Conservation (phyloP, 208 protist genomes). For the Leishmania mexicana region DNA sequence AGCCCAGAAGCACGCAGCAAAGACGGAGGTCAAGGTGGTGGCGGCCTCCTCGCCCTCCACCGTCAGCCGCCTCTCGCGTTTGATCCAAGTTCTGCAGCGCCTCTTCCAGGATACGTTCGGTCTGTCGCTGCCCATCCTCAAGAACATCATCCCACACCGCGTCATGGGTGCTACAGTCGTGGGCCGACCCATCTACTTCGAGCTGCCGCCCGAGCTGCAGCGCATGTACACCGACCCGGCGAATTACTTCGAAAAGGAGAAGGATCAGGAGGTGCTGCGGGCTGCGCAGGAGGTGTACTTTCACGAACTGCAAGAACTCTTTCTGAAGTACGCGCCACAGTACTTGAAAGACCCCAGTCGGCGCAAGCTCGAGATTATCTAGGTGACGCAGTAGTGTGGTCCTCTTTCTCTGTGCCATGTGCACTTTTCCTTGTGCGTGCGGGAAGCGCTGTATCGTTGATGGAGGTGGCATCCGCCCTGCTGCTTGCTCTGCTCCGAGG, state of each 20-base stretch:
- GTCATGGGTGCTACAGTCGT: slow-evolving; percentile 48
- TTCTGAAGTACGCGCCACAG: slow-evolving; percentile 45
- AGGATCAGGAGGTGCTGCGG: slow-evolving; percentile 31
- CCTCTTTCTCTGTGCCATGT: neutral
- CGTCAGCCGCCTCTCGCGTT: slow-evolving; percentile 2
- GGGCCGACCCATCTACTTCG: slow-evolving; percentile 49
- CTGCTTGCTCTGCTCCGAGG: neutral
- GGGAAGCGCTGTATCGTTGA: neutral
- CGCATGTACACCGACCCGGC: slow-evolving; percentile 38
- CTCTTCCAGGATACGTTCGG: slow-evolving; percentile 53
- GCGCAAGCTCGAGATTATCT: slow-evolving; percentile 30
- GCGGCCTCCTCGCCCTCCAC: neutral
- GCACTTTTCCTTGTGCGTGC: neutral
- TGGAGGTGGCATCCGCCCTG: neutral
- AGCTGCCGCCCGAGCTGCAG: slow-evolving; percentile 31
- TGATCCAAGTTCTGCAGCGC: slow-evolving; percentile 30
- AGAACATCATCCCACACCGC: slow-evolving; percentile 48
- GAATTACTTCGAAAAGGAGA: slow-evolving; percentile 30
- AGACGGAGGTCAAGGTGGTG: neutral
- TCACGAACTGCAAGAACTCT: slow-evolving; percentile 41
- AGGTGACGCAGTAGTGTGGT: neutral
- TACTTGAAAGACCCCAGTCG: slow-evolving; percentile 35
- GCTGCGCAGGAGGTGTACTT: slow-evolving; percentile 43
- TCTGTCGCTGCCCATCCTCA: slow-evolving; percentile 58
- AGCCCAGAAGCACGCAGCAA: neutral